Percentiles rank a stretch among this genome's conserved stretches.
These are phyloP conservation scores for Trichoderma pleuroti DNA, from an alignment of 2,329 filamentous ascomycete genomes.

Conservation along the genomic window DNA sequence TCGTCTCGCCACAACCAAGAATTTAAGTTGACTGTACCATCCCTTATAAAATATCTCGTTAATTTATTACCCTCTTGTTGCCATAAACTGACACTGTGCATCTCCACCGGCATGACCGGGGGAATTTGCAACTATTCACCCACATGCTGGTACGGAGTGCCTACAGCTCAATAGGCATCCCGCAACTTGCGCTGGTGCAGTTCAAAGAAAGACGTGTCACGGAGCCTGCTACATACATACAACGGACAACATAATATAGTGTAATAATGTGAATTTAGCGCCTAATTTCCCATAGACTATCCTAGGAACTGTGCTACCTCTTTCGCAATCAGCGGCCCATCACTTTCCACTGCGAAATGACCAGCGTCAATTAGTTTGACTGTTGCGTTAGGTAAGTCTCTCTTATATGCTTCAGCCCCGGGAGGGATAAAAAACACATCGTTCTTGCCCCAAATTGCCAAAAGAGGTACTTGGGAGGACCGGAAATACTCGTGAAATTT, in stretches of 20 bases:
- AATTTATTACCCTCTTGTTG: background rate
- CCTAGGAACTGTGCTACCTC: background rate
- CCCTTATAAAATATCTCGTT: background rate
- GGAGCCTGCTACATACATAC: background rate
- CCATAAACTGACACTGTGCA: background rate
- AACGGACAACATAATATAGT: too few species aligned
- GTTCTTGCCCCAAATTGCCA: conserved; percentile 9
- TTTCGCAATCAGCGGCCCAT: background rate
- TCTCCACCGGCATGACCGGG: background rate
- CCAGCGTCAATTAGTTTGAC: conserved; percentile 4
- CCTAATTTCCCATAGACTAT: background rate
- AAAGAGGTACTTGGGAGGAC: background rate
- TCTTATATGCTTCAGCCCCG: background rate
- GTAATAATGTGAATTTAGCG: background rate
- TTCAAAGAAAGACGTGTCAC: background rate
- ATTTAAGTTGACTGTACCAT: background rate
- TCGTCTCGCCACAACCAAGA: background rate
- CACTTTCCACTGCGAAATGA: conserved; percentile 5
- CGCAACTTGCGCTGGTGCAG: background rate
- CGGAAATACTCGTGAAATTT: conserved; percentile 10
- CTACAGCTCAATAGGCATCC: background rate
- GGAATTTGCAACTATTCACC: background rate
- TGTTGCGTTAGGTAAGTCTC: background rate
- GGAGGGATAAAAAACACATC: conserved; percentile 1
- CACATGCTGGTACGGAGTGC: background rate